phyloP scores from a whole-genome alignment of 768 basidiomycete genomes.

The Leccinum obscurum region DNA sequence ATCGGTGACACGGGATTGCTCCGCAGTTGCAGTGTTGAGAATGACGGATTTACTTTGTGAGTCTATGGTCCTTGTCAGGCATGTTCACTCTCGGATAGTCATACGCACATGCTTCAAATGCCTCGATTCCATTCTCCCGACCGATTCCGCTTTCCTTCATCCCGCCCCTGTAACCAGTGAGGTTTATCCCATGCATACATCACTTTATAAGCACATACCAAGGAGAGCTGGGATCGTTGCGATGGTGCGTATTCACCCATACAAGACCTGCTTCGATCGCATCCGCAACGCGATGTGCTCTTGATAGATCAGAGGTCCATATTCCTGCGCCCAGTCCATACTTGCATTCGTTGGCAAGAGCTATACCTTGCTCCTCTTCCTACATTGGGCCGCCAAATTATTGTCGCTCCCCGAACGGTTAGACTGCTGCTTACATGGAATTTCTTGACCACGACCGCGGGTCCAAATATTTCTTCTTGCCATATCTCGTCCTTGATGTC shows the following conservation, averaged over 20 bases:
- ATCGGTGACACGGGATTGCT: constrained; percentile 57
- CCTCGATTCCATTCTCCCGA: constrained; percentile 82
- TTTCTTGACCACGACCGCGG: constrained; percentile 69
- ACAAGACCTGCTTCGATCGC: constrained; percentile 74
- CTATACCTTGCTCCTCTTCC: constrained; percentile 65
- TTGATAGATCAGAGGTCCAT: constrained; percentile 75
- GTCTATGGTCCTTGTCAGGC: constrained; percentile 45
- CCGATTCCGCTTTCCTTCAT: constrained; percentile 91
- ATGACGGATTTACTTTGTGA: constrained; percentile 84
- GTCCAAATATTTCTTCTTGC: constrained; percentile 85
- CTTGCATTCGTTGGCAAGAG: constrained; percentile 71
- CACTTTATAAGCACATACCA: constrained; percentile 48
- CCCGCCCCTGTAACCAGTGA: constrained; percentile 62
- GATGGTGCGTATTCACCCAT: constrained; percentile 89
- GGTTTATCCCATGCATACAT: constrained; percentile 5
- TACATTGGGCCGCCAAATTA: constrained; percentile 21
- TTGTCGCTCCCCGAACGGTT: background rate
- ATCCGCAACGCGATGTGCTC: constrained; percentile 72
- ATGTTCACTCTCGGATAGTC: background rate
- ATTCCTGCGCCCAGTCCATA: constrained; percentile 82
- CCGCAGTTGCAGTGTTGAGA: constrained; percentile 64
- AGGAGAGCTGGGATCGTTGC: constrained; percentile 87
- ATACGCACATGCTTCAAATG: constrained; percentile 69
- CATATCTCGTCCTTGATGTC: constrained; percentile 61
- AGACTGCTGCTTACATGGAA: constrained; percentile 44